A percentile compares a stretch with the other conserved stretches of the same genome.
phyloP scores from a whole-genome alignment of 106 monocot species.

The Apostasia ramifera region DNA sequence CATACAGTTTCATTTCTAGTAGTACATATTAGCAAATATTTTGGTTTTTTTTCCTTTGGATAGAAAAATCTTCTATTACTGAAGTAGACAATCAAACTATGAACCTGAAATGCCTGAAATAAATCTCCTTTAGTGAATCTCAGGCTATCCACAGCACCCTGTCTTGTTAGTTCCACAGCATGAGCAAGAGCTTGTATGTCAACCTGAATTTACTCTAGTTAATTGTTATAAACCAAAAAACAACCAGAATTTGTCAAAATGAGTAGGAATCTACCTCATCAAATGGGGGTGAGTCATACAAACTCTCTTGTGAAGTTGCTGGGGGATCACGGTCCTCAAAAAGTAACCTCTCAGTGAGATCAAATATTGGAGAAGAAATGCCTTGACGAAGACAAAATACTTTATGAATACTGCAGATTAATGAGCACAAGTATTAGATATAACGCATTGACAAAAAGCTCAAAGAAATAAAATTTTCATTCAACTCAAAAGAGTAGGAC shows the following conservation, averaged over 20 bases:
- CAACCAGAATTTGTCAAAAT: background rate
- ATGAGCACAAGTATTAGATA: background rate
- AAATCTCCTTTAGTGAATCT: conserved; percentile 89
- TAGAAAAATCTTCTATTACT: too few relatives aligned
- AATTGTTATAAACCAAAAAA: conserved; percentile 9
- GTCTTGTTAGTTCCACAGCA: conserved; percentile 94
- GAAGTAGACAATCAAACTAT: background rate
- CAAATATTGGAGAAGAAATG: conserved; percentile 79
- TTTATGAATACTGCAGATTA: conserved; percentile 70
- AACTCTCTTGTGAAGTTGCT: conserved; percentile 60
- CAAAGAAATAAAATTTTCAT: background rate
- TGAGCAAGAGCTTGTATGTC: conserved; percentile 99
- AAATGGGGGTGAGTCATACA: conserved; percentile 80
- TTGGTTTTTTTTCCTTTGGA: too few relatives aligned
- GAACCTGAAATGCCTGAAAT: conserved; percentile 89
- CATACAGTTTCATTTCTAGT: too few relatives aligned
- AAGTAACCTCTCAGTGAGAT: conserved; percentile 80
- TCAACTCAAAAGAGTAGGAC: background rate
- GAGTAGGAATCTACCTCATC: conserved; percentile 55
- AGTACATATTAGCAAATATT: too few relatives aligned
- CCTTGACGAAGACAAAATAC: conserved; percentile 69
- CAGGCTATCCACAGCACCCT: conserved; percentile 89
- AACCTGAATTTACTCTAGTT: conserved; percentile 46
- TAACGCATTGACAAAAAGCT: background rate
- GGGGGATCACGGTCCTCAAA: conserved; percentile 90